phyloP scores from a whole-genome alignment of 768 basidiomycete species.

The Calvatia gigantea region DNA sequence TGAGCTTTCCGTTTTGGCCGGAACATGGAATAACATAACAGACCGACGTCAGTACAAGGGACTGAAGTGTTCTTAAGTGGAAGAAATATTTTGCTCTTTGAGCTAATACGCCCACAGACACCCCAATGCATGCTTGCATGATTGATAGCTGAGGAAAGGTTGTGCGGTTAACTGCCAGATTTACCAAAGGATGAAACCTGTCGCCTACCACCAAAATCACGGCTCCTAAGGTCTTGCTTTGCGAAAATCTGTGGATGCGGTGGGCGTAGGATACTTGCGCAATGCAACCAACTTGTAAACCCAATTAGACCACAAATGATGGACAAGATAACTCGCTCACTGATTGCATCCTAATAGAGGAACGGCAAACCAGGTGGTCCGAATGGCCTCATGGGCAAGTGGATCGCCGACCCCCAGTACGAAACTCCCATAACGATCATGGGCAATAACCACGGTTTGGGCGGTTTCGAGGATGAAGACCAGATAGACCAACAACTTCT shows the following conservation, averaged over 20 bases:
- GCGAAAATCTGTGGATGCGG: not conserved
- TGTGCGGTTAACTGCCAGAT: not conserved
- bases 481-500: slow-evolving; percentile 24
- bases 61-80: not conserved
- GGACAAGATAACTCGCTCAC: not conserved
- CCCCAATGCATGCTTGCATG: not conserved
- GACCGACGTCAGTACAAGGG: not conserved
- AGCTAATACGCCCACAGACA: not conserved
- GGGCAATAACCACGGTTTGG: slow-evolving; percentile 22
- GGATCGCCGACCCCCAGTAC: not conserved
- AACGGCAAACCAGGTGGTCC: not conserved
- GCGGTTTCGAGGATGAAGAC: slow-evolving; percentile 24
- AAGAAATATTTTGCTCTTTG: not conserved
- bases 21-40: not conserved
- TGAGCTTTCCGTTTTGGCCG: not conserved
- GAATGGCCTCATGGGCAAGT: not conserved
- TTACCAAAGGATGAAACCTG: too few relatives aligned
- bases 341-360: not conserved
- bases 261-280: slow-evolving; percentile 3
- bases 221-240: not conserved
- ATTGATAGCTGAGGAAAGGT: not conserved
- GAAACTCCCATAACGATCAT: not conserved
- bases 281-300: slow-evolving; percentile 1
- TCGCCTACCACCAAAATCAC: not conserved
- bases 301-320: not conserved